Base-by-base conservation (phyloP, 805 yeast genomes). In the Spathaspora gorwiae region DNA sequence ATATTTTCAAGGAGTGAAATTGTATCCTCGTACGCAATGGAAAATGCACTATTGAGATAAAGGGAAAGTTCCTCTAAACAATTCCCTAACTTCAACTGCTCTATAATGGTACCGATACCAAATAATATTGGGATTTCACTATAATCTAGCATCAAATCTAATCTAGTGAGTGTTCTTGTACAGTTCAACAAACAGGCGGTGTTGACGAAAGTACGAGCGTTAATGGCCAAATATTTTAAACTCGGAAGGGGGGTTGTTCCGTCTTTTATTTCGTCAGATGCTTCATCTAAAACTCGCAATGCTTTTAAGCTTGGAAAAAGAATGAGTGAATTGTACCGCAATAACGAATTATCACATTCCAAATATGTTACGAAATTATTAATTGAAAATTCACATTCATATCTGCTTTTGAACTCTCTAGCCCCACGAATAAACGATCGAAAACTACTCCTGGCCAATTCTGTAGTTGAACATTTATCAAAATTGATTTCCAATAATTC, bases 291-390 rank as follows among this genome's bases (percentile, higher is more conserved):
- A 7, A 64, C 46, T 42, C 55, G 56, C 12, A 64, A 46, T 11
- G 45, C 30, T 10, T 38, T 40, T 24, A 64, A 36, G 13, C 51
- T 46, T n/a, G 56, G 54, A 36, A 64, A 64, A 3, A 48, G 11
- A 3, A 11, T 26, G 10, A 61, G 40, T 37, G 51, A 58, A 2
- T 42, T 43, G 26, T 49, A 46, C 12, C 36, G 37, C 12, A 64
- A 38, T 3, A 51, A 35, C 2, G 42, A 40, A 39, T 57, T 60
- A 39, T 51, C 57, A 43, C 63, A 53, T 45, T 64, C 70, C 19
- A 65, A 46, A 38, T 51, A 49, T 0, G 53, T 50, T 7, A 60
- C 53, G 39, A 47, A 60, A 32, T 54, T 51, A 35, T 51, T 51
- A 26, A 54, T 39, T 38, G 59, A 48, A 26, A 54, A 47, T 3